These are phyloP conservation scores for Diaporthe sp. DNA, from an alignment of 2,329 filamentous ascomycete species.

Conservation along the genomic window DNA sequence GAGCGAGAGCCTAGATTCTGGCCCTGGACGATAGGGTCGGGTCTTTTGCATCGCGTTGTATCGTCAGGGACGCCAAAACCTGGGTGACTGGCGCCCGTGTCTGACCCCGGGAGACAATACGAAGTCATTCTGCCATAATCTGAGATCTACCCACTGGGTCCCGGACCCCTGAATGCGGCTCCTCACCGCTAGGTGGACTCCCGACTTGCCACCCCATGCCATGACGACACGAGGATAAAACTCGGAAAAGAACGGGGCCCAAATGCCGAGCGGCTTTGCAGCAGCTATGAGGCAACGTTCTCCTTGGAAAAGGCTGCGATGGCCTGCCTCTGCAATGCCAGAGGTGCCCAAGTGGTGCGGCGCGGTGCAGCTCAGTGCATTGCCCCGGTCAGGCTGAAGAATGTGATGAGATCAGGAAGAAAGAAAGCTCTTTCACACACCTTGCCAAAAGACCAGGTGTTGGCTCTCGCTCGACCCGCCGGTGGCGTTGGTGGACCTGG, in stretches of 20 bases:
- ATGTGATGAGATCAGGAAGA: background rate
- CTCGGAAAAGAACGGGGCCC: slow-evolving; percentile 17
- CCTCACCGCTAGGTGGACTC: slow-evolving; percentile 32
- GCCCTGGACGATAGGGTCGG: background rate
- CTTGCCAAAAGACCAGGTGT: slow-evolving; percentile 42
- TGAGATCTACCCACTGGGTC: slow-evolving; percentile 37
- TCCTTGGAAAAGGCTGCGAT: background rate
- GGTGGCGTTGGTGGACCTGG: slow-evolving; percentile 39
- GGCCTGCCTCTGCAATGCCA: background rate
- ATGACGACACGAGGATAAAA: slow-evolving; percentile 30
- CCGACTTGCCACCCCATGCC: slow-evolving; percentile 22
- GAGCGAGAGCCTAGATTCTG: background rate
- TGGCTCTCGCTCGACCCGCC: slow-evolving; percentile 34
- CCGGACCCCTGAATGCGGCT: slow-evolving; percentile 36
- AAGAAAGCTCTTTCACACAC: slow-evolving; percentile 33
- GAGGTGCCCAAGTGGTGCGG: background rate
- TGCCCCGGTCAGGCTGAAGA: background rate
- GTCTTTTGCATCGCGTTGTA: background rate
- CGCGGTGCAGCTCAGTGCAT: background rate
- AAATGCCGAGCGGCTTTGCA: slow-evolving; percentile 1
- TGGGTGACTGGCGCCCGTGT: slow-evolving; percentile 41
- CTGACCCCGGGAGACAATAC: slow-evolving; percentile 29
- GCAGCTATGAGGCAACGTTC: background rate
- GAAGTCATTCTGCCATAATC: slow-evolving; percentile 23
- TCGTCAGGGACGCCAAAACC: background rate